These are phyloP conservation scores for Apodospora peruviana DNA, from an alignment of 495 filamentous ascomycete species.

Conservation along the genomic window DNA sequence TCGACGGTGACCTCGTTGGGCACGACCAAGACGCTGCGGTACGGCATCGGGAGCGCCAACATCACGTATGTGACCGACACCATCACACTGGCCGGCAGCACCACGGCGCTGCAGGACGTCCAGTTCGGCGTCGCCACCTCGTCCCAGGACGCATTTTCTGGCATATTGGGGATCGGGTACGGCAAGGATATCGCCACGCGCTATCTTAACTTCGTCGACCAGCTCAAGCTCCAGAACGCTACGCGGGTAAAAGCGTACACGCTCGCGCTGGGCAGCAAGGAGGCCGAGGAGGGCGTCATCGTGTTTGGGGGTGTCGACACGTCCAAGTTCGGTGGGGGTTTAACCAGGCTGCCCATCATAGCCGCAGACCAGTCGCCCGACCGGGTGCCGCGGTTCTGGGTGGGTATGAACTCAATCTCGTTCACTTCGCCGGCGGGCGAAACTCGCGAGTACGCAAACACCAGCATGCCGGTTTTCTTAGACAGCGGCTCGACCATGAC, in stretches of 20 bases:
- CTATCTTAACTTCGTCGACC: slow-evolving; percentile 43
- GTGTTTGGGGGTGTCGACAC: slow-evolving; percentile 92
- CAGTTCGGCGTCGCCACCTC: slow-evolving; percentile 41
- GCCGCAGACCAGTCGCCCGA: slow-evolving; percentile 38
- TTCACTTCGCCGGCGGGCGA: slow-evolving; percentile 42
- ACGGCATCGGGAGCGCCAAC: slow-evolving; percentile 41
- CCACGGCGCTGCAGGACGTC: slow-evolving; percentile 27
- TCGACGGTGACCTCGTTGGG: slow-evolving; percentile 25
- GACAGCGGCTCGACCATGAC: slow-evolving; percentile 87
- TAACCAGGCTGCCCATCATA: slow-evolving; percentile 64
- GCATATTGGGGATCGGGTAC: slow-evolving; percentile 44
- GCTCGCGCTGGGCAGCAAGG: slow-evolving; percentile 42
- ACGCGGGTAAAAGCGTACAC: slow-evolving; percentile 43
- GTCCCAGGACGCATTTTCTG: slow-evolving; percentile 37
- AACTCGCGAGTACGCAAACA: slow-evolving; percentile 37
- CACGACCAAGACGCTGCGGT: slow-evolving; percentile 31
- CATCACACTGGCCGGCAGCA: slow-evolving; percentile 33
- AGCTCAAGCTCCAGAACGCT: slow-evolving; percentile 32
- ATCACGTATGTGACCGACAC: slow-evolving; percentile 41
- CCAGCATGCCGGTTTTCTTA: slow-evolving; percentile 63
- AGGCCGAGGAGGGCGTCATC: slow-evolving; percentile 60
- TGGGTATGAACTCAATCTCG: slow-evolving; percentile 58
- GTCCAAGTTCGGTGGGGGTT: slow-evolving; percentile 67
- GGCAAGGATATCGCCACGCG: slow-evolving; percentile 33
- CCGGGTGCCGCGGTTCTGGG: slow-evolving; percentile 43